Conservation (phyloP, 2,329 filamentous ascomycete genomes). For the Xylariaceae sp. region DNA sequence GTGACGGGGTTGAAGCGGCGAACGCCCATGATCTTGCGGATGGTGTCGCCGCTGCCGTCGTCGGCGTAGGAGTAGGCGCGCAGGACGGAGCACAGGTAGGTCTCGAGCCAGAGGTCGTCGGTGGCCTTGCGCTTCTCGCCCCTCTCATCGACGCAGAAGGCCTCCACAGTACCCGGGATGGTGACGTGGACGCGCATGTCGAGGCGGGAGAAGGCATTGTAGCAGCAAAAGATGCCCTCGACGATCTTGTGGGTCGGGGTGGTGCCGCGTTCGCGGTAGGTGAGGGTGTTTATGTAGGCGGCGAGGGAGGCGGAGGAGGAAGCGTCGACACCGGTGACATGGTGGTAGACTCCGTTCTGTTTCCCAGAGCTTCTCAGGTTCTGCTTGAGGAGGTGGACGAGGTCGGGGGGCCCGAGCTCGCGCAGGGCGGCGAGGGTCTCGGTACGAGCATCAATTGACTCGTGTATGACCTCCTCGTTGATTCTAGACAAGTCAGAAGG, state of each 20-base stretch:
- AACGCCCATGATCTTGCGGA: constrained; percentile 96
- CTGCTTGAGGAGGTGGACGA: constrained; percentile 89
- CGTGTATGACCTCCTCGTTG: constrained; percentile 88
- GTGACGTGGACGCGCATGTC: constrained; percentile 99
- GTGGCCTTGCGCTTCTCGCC: constrained; percentile 92
- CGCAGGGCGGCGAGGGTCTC: constrained; percentile 82
- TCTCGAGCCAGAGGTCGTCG: constrained; percentile 94
- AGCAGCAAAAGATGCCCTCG: constrained; percentile 95
- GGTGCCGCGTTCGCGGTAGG: constrained; percentile 82
- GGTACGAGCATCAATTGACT: constrained; percentile 88
- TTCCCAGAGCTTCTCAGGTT: constrained; percentile 55
- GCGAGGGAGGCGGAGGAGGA: constrained; percentile 96
- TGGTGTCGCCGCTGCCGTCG: constrained; percentile 88
- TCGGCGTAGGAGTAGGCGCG: constrained; percentile 96
- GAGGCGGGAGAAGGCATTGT: constrained; percentile 97
- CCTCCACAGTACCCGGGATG: constrained; percentile 93
- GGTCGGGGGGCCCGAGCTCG: constrained; percentile 91
- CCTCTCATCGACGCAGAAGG: constrained; percentile 95
- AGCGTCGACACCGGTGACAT: constrained; percentile 95
- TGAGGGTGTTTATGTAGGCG: constrained; percentile 97
- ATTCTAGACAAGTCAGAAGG: constrained; percentile 55
- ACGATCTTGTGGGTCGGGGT: constrained; percentile 77
- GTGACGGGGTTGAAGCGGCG: constrained; percentile 96
- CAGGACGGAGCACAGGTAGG: constrained; percentile 91
- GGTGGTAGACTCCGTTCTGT: constrained; percentile 88